Base-by-base conservation (phyloP, 345 rosid species). In the Eucalyptus erythrocorys region DNA sequence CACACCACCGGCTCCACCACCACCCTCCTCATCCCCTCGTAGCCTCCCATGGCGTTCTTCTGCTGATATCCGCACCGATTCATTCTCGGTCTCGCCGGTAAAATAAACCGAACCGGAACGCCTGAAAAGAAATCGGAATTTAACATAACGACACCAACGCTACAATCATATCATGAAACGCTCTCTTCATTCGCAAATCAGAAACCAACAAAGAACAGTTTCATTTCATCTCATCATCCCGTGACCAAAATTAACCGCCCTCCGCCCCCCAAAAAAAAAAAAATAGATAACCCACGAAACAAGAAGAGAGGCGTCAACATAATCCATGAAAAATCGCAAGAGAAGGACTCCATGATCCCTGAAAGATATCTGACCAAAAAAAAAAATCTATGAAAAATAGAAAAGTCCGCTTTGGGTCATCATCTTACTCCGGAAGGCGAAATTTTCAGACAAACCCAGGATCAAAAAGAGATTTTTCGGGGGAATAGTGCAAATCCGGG, bases 1-100 rank as follows among this genome's bases (percentile, higher is more conserved):
- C 90, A 89, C 84, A 89, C 86, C 90, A 87, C 90, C 32, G 86
- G 55, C 66, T 86, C 90, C 76, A 68, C 86, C 76, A 68, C 86
- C 90, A 37, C 45, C 82, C 82, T 76, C 82, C 85, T 89, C 90
- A 87, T 89, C 90, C 87, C 90, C 57, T 89, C 87, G 88, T 64
- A 87, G 76, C 71, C 88, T 89, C 88, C 90, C 88, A 89, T 76
- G 87, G 87, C 87, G 89, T 87, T 87, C 51, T 43, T 87, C 82
- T 81, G 88, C 48, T 80, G 88, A 85, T 87, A 87, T 81, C 49
- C 90, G 27, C 79, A 50, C 27, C 87, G 84, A 45, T 84, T 88
- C 88, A 89, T 87, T 85, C 79, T 89, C 68, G 42, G 50, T 48
- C 59, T 32, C 40, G 19, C 49, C 50, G 87, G 80, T 48, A 42